Evolutionary conservation across 495 filamentous ascomycete genomes (phyloP), one percentile per base, ranked within the genome.

Genomic region (Podospora pseudopauciseta): DNA sequence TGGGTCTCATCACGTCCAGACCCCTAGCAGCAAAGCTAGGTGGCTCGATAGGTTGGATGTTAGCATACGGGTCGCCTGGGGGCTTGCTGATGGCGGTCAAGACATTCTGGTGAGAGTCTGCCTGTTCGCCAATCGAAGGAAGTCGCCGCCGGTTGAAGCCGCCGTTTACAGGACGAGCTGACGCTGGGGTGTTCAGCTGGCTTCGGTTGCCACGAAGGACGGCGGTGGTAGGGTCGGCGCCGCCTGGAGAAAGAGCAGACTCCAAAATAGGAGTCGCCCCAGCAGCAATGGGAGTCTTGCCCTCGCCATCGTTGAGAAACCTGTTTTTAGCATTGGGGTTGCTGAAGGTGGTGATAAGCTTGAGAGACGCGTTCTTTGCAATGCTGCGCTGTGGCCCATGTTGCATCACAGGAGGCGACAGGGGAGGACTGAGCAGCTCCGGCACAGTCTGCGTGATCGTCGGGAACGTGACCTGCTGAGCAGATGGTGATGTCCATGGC

Each of bases 251-350:
- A 34, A 95, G 81, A 13, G 94, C 95, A 53, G 94, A 96, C 70
- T 97, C 92, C 3, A 92, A 90, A 74, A 98, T 97, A 1, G 95
- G 95, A 4, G 96, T 99, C 15, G 90, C 85, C 54, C 89, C 91
- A 4, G 87, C 89, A 32, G 87, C 89, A 59, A 93, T 91, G 5
- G 93, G 91, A 13, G 91, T 93, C 65, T 85, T 84, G 68, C 93
- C 90, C 70, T 90, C 83, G 27, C 86, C 91, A 13, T 82, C 85
- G 63, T 85, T 86, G 49, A 91, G 90, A 77, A 94, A 92, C 68
- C 85, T 87, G 72, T 86, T 85, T 64, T 86, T 86, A 55, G 85
- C 81, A 34, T 80, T 79, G n/a, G 82, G 78, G n/a, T 85, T 78
- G 23, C 88, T 89, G 65, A 99, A 98, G 0, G 90, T 87, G 6